These are phyloP conservation scores for Theobroma cacao DNA, from an alignment of 345 rosid species.

Conservation along the genomic window DNA sequence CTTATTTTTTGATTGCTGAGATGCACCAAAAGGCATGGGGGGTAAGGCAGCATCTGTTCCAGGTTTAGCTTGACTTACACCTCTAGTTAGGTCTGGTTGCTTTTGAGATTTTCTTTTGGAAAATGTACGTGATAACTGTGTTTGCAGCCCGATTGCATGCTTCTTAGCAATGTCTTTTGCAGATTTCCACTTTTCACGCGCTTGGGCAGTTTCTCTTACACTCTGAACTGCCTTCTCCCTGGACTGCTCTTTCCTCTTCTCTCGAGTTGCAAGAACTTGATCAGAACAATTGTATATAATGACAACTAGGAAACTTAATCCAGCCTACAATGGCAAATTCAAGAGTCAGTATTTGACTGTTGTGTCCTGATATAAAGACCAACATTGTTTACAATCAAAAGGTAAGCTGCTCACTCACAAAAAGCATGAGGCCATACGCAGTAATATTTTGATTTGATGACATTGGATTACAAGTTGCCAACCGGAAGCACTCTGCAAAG, in stretches of 20 bases:
- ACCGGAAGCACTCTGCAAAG: conserved; percentile 70
- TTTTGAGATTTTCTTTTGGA: conserved; percentile 61
- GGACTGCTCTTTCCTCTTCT: conserved; percentile 77
- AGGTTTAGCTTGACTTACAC: conserved; percentile 54
- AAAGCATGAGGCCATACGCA: conserved; percentile 84
- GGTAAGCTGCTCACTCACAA: conserved; percentile 58
- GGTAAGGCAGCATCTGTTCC: conserved; percentile 64
- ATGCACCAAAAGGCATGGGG: conserved; percentile 36
- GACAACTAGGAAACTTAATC: conserved; percentile 67
- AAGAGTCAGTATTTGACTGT: conserved; percentile 19
- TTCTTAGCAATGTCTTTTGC: conserved; percentile 89
- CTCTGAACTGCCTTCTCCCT: conserved; percentile 90
- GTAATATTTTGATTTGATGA: conserved; percentile 89
- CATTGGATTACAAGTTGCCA: conserved; percentile 72
- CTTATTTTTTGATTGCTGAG: conserved; percentile 37
- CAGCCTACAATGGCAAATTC: conserved; percentile 53
- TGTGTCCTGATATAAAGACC: conserved; percentile 10
- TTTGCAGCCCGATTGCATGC: conserved; percentile 63
- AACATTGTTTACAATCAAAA: background rate
- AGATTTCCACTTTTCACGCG: conserved; percentile 85
- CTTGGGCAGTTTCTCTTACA: conserved; percentile 70
- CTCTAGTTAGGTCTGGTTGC: conserved; percentile 44
- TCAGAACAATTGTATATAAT: conserved; percentile 92
- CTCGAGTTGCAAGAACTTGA: conserved; percentile 90
- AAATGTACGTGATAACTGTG: conserved; percentile 79